These are phyloP conservation scores for Globisporangium middletonii DNA, from an alignment of 352 stramenopile genomes.

Conservation along the genomic window DNA sequence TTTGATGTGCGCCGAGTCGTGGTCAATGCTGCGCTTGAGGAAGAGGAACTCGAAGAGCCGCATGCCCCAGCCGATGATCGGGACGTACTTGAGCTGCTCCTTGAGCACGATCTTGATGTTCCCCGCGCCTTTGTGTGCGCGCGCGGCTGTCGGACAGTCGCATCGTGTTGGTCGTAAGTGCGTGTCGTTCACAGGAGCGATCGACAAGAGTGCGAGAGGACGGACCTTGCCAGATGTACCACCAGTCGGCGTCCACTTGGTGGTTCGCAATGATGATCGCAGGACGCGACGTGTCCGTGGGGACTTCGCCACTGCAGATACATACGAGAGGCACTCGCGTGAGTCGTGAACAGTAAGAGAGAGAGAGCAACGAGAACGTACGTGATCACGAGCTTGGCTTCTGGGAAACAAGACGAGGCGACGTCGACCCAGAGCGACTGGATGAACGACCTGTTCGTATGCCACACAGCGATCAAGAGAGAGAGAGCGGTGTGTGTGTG, in stretches of 20 bases:
- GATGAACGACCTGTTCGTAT: constrained; percentile 32
- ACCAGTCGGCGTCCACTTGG: constrained; percentile 91
- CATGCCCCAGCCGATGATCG: constrained; percentile 88
- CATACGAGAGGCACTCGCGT: too few relatives aligned
- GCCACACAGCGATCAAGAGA: neutral
- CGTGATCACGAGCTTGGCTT: constrained; percentile 77
- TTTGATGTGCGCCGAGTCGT: constrained; percentile 66
- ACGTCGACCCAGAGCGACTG: constrained; percentile 86
- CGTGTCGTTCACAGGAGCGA: too few relatives aligned
- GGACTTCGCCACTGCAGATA: constrained; percentile 56
- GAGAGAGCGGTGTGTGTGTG: neutral
- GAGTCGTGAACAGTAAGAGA: too few relatives aligned
- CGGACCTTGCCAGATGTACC: constrained; percentile 86
- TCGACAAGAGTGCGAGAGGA: neutral
- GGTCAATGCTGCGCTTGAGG: constrained; percentile 73
- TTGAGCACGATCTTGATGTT: constrained; percentile 92
- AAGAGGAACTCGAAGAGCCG: constrained; percentile 90
- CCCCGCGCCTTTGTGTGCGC: constrained; percentile 44
- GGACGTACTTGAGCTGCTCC: constrained; percentile 86
- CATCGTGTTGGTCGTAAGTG: too few relatives aligned
- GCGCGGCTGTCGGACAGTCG: constrained; percentile 31
- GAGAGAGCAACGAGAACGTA: constrained; percentile 23
- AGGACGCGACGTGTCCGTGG: constrained; percentile 60
- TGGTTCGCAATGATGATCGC: constrained; percentile 90
- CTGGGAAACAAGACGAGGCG: constrained; percentile 77